Conservation (phyloP, 805 yeast species). For the Priceomyces melissophilus region DNA sequence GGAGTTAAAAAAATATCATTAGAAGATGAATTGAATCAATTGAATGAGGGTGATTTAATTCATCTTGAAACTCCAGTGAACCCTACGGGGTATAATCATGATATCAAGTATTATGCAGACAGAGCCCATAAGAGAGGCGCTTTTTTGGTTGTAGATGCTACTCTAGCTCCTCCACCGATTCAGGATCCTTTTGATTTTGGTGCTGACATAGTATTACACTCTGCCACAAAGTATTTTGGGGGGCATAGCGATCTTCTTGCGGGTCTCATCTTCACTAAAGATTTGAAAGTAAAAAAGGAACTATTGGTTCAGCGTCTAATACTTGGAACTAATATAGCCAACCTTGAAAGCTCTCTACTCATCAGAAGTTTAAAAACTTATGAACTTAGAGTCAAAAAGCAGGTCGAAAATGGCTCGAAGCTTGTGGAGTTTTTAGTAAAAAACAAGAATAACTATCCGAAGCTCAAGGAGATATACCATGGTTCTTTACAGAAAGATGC, state of each 20-base stretch:
- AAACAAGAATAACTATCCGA: conserved; percentile 44
- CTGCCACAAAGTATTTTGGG: conserved; percentile 90
- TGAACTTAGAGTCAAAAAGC: conserved; percentile 66
- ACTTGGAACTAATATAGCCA: conserved; percentile 77
- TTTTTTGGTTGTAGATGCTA: conserved; percentile 68
- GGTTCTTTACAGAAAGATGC: conserved; percentile 73
- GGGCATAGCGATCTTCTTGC: conserved; percentile 93
- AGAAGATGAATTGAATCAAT: conserved; percentile 41
- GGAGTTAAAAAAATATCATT: conserved; percentile 51
- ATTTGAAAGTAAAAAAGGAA: conserved; percentile 38
- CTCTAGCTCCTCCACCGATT: conserved; percentile 92
- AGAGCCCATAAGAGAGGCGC: conserved; percentile 81
- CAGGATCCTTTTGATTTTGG: conserved; percentile 79
- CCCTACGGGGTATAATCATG: conserved; percentile 69
- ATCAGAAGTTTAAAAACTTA: conserved; percentile 79
- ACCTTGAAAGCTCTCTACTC: conserved; percentile 70
- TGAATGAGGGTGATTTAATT: conserved; percentile 67
- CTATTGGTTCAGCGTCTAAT: conserved; percentile 62
- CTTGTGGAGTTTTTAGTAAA: conserved; percentile 59
- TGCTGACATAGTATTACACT: conserved; percentile 87
- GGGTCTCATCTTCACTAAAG: conserved; percentile 72
- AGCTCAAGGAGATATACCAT: conserved; percentile 56
- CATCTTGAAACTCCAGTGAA: conserved; percentile 88
- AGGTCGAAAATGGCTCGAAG: conserved; percentile 57
- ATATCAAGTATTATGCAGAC: conserved; percentile 59